Percentiles rank a stretch among this genome's conserved stretches.
Conservation (phyloP, 1,284 basidiomycete genomes). For the Melampsora larici-populina region DNA sequence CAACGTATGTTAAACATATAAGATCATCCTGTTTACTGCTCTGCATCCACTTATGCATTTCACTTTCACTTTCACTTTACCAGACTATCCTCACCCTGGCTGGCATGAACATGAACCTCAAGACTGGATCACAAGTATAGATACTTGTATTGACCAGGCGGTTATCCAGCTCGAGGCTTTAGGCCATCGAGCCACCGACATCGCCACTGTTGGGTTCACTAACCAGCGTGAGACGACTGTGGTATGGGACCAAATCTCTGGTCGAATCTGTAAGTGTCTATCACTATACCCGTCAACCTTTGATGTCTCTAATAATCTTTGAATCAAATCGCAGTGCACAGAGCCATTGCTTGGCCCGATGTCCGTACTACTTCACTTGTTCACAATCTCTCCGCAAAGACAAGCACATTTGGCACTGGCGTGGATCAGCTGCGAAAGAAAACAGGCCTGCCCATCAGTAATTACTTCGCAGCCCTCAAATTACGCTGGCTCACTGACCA, state of each 20-base stretch:
- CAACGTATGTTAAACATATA: slow-evolving; percentile 43
- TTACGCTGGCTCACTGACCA: slow-evolving; percentile 95
- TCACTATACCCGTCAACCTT: background rate
- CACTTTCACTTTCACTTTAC: background rate
- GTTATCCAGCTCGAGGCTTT: slow-evolving; percentile 68
- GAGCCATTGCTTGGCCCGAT: slow-evolving; percentile 94
- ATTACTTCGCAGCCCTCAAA: slow-evolving; percentile 64
- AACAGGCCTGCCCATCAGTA: slow-evolving; percentile 74
- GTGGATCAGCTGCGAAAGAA: slow-evolving; percentile 63
- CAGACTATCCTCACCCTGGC: slow-evolving; percentile 55
- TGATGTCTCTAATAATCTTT: background rate
- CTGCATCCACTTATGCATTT: background rate
- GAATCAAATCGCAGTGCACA: slow-evolving; percentile 14
- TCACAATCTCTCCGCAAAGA: slow-evolving; percentile 56
- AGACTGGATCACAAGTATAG: slow-evolving; percentile 75
- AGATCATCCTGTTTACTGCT: background rate
- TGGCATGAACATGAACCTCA: slow-evolving; percentile 95
- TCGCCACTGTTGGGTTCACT: slow-evolving; percentile 94
- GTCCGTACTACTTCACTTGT: slow-evolving; percentile 81
- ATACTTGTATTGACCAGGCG: slow-evolving; percentile 72
- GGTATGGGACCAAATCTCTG: slow-evolving; percentile 71
- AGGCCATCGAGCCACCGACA: slow-evolving; percentile 71
- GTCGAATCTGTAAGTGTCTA: slow-evolving; percentile 68
- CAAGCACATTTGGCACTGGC: slow-evolving; percentile 57
- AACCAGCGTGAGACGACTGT: slow-evolving; percentile 97